Base-by-base conservation (phyloP, 1,284 basidiomycete genomes). In the Pascua guehoae region DNA sequence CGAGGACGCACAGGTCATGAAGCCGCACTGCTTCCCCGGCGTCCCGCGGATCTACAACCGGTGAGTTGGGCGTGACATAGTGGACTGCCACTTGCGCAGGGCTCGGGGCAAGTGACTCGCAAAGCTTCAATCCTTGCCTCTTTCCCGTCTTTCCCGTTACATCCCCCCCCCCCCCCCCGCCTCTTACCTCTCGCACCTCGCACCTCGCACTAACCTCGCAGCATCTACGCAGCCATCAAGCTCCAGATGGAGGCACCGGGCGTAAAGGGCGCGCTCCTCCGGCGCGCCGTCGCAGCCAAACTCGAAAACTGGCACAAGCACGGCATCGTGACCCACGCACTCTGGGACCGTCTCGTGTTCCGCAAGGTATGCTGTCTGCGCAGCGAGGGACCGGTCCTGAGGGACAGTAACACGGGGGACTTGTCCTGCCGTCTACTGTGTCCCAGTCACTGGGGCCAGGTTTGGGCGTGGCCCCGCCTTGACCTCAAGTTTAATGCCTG, bases 291-390 rank as follows among this genome's bases (percentile, higher is more conserved):
- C 32, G 79, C 85, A 51, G 80, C 84, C 57, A 98, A 98, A 78
- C 72, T 95, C 16, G 83, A 86, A 50, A 86, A 86, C 65, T 81
- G 93, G 63, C 83, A 82, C 63, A 71, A 81, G 12, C 90, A 87
- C 1, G 92, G 91, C 40, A 76, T 82, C 37, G 77, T 83, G 60
- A 88, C 83, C 0, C 94, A 98, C 74, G 73, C 85, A 4, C 75
- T 98, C 47, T 98, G 91, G 85, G 96, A 99, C 75, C 84, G 83
- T 47, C 75, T 98, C 41, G 88, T 99, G 2, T 98, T 99, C 81
- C 60, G 49, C 12, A 58, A 77, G 73, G 69, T 32, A 32, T 32
- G 24, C 24, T 7, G 7, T 32, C 24, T 32, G 24, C 24, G 7
- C n/a, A n/a, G n/a, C n/a, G n/a, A n/a, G n/a, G 24, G 24, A 32